Base-by-base conservation (phyloP, 2,329 filamentous ascomycete species). In the Gyromitra esculenta region DNA sequence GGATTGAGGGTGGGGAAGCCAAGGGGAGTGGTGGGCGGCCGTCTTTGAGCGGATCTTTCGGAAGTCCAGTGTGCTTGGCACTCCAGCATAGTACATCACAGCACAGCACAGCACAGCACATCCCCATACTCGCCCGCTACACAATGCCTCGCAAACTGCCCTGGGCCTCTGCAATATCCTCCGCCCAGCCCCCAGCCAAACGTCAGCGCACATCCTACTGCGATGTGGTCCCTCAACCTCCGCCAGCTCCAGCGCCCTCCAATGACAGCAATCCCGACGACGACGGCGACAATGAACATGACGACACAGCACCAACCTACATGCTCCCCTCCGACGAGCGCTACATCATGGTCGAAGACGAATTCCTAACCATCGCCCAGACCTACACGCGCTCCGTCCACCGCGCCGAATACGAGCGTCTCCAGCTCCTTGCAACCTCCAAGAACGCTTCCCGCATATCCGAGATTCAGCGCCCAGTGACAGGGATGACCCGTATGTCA, bases 261-360 rank as follows among this genome's bases (percentile, higher is more conserved):
- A 21, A 7, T 35, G 25, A 41, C 37, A 18, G 6, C 31, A 18
- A 39, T n/a, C 13, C 35, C 37, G n/a, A 21, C 35, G 11, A 1
- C 35, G 31, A 9, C 5, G 21, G 11, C 5, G 15, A 52, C 1
- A 52, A 54, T 25, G n/a, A 9, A 11, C 13, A 52, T 50, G 60
- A 11, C 43, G 60, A 45, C n/a, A 31, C 8, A 41, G 13, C 52
- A 72, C 15, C 57, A 13, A 25, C 57, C 31, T 77, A 72, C 50
- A 79, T 79, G 78, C 45, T 41, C 21, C 72, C 75, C 15, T 21
- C 50, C 2, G 92, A 96, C 82, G 91, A 94, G 81, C 84, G 84
- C 70, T 95, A 89, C 83, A 90, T 92, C 80, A 94, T 95, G 91
- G 92, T 96, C 0, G 92, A 95, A 82, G 92, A 96, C 80, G 92